Percentiles rank a stretch among this genome's conserved stretches.
These are phyloP conservation scores for Hypoxylon perforatum DNA, from an alignment of 495 filamentous ascomycete species.

Conservation along the genomic window DNA sequence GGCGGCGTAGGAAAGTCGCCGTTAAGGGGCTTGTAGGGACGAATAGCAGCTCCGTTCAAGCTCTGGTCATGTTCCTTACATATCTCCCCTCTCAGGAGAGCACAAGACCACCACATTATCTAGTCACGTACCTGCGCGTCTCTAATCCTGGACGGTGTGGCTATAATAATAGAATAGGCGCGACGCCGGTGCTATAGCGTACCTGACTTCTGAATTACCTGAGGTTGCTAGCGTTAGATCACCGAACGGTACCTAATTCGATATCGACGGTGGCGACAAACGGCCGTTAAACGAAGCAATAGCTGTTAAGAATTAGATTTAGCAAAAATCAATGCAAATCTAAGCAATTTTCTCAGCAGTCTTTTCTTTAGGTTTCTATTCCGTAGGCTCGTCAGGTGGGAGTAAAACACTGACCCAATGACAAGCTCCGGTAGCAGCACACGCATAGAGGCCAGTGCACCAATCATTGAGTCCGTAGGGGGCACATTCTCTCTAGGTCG, in stretches of 20 bases:
- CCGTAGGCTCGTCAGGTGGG: conserved; percentile 3
- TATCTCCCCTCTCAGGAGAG: not conserved
- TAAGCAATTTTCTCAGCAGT: not conserved
- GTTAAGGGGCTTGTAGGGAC: not conserved
- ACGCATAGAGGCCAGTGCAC: conserved; percentile 26
- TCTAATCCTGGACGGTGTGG: not conserved
- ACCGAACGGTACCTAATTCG: too few species aligned
- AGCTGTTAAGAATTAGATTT: too few species aligned
- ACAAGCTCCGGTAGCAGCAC: conserved; percentile 33
- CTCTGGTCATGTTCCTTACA: not conserved
- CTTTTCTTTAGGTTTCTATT: conserved; percentile 10
- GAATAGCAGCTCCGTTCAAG: not conserved
- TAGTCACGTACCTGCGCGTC: conserved; percentile 17
- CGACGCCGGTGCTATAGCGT: not conserved
- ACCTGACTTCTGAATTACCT: not conserved
- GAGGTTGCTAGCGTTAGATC: too few species aligned
- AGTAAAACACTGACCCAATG: conserved; percentile 21
- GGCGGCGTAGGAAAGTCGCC: conserved; percentile 7
- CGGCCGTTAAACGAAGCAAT: too few species aligned
- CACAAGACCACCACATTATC: conserved; percentile 22
- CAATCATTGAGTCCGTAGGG: conserved; percentile 23
- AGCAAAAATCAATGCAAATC: not conserved
- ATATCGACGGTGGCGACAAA: too few species aligned
- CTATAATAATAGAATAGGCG: not conserved
- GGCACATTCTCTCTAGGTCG: conserved; percentile 30